Conservation (phyloP, 2,329 filamentous ascomycete species). For the Berkeleyomyces basicola region DNA sequence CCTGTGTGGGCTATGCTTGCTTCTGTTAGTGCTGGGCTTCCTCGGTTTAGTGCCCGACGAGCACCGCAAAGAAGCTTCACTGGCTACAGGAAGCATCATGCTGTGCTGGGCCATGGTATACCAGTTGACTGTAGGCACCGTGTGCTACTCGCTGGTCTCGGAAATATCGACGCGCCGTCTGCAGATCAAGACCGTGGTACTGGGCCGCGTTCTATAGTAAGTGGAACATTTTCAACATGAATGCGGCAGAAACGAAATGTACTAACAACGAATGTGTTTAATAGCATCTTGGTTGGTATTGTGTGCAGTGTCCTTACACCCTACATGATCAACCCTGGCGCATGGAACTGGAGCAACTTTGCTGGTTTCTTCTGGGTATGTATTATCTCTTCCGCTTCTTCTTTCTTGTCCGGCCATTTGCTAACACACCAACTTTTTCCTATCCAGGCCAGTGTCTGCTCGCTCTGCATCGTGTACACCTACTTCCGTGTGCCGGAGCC, state of each 20-base stretch:
- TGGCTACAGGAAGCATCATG: conserved; percentile 78
- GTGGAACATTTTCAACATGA: conserved; percentile 17
- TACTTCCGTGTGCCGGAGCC: conserved; percentile 39
- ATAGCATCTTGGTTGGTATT: conserved; percentile 63
- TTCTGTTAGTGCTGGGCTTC: conserved; percentile 76
- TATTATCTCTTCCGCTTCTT: neutral
- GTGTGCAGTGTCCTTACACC: conserved; percentile 68
- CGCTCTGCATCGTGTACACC: conserved; percentile 30
- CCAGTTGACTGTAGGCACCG: conserved; percentile 74
- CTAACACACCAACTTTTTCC: conserved; percentile 19
- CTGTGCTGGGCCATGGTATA: conserved; percentile 68
- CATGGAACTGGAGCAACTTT: conserved; percentile 79
- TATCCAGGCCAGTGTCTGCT: conserved; percentile 25
- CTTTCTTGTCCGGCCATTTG: neutral
- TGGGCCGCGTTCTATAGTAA: conserved; percentile 61
- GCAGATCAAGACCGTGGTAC: conserved; percentile 80
- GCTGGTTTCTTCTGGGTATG: conserved; percentile 71
- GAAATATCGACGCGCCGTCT: conserved; percentile 70
- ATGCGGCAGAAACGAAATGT: neutral
- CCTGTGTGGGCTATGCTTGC: conserved; percentile 51
- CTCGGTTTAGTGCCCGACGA: conserved; percentile 52
- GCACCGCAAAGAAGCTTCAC: conserved; percentile 42
- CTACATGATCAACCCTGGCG: conserved; percentile 79
- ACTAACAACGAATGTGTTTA: conserved; percentile 8
- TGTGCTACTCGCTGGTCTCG: conserved; percentile 75